Conservation (phyloP, 345 rosid genomes). For the Linum tenue region DNA sequence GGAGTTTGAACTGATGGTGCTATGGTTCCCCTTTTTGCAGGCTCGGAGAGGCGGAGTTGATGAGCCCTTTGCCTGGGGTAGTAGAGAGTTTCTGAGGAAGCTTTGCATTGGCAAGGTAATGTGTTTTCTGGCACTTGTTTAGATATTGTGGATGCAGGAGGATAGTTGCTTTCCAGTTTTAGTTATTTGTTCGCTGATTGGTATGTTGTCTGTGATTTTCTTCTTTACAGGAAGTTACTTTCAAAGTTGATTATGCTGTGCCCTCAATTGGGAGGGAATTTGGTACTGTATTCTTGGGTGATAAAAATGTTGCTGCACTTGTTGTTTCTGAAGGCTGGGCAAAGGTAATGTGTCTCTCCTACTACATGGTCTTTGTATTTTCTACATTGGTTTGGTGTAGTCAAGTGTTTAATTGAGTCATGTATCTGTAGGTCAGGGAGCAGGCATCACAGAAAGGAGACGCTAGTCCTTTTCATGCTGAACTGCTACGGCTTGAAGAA, state of each 20-base stretch:
- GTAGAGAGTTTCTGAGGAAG: slow-evolving; percentile 86
- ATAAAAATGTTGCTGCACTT: slow-evolving; percentile 61
- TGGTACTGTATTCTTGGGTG: slow-evolving; percentile 80
- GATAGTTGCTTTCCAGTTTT: neutral
- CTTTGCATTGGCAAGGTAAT: slow-evolving; percentile 93
- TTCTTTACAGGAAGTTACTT: slow-evolving; percentile 67
- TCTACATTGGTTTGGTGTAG: neutral
- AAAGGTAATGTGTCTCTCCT: slow-evolving; percentile 40
- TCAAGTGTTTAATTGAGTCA: slow-evolving; percentile 7
- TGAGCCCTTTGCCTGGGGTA: slow-evolving; percentile 96
- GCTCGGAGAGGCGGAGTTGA: slow-evolving; percentile 85
- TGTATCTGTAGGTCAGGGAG: slow-evolving; percentile 60
- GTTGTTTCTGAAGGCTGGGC: slow-evolving; percentile 89
- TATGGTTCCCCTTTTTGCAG: slow-evolving; percentile 18
- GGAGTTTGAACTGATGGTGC: neutral
- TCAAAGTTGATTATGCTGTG: slow-evolving; percentile 77
- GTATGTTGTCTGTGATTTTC: neutral
- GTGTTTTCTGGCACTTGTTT: slow-evolving; percentile 1
- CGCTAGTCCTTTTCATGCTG: slow-evolving; percentile 72
- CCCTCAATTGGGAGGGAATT: slow-evolving; percentile 75
- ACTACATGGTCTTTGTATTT: neutral
- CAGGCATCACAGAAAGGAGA: slow-evolving; percentile 80
- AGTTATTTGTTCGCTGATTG: neutral
- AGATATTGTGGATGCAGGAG: neutral
- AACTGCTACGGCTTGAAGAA: slow-evolving; percentile 54